These are phyloP conservation scores for Apiospora pterosperma DNA, from an alignment of 2,329 filamentous ascomycete species.

Conservation along the genomic window DNA sequence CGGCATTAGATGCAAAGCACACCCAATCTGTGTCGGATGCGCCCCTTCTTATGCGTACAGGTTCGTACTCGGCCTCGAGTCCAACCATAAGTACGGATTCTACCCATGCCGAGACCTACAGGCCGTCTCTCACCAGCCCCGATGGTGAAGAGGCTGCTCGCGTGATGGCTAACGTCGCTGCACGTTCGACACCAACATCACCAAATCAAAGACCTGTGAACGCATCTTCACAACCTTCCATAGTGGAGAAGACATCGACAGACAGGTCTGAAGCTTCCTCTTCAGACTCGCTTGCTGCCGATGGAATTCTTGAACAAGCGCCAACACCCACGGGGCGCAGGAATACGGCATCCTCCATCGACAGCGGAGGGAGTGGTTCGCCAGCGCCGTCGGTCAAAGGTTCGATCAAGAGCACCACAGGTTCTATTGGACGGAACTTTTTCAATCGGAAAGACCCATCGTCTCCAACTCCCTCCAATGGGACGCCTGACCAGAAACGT, in stretches of 20 bases:
- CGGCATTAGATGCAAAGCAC: constrained; percentile 44
- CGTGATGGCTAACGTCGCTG: constrained; percentile 52
- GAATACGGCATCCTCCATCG: constrained; percentile 26
- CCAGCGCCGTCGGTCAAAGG: constrained; percentile 20
- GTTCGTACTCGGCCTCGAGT: constrained; percentile 61
- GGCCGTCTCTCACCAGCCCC: constrained; percentile 51
- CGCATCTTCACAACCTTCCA: constrained; percentile 20
- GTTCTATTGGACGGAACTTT: constrained; percentile 22
- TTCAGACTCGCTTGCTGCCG: constrained; percentile 17
- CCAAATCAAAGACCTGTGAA: constrained; percentile 20
- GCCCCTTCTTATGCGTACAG: constrained; percentile 56
- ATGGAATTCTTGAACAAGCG: constrained; percentile 14
- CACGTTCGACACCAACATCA: constrained; percentile 42
- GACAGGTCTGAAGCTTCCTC: constrained; percentile 13
- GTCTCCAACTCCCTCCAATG: constrained; percentile 15
- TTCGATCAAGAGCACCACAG: constrained; percentile 24
- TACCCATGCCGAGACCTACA: constrained; percentile 62
- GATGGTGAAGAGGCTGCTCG: constrained; percentile 58
- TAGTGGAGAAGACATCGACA: constrained; percentile 5
- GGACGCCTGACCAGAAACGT: constrained; percentile 14
- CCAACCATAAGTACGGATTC: constrained; percentile 66
- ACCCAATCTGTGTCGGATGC: constrained; percentile 36
- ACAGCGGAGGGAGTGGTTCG: constrained; percentile 21
- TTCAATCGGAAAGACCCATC: constrained; percentile 25
- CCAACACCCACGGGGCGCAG: constrained; percentile 21